A percentile compares a stretch with the other conserved stretches of the same genome.
These are phyloP conservation scores for Paramecium tetraurelia DNA, from an alignment of 73 alveolate genomes.

Conservation along the genomic window DNA sequence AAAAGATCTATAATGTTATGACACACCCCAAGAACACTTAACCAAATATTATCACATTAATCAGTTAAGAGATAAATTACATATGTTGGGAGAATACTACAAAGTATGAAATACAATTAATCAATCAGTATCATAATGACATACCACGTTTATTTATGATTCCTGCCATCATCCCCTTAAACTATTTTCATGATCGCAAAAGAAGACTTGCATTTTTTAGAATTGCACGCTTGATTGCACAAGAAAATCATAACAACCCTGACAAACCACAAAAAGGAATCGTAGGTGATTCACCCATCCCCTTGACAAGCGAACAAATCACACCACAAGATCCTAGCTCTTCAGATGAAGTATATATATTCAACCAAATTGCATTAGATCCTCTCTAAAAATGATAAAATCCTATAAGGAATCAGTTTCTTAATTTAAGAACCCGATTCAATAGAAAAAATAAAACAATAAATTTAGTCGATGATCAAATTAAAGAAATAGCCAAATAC, in stretches of 20 bases:
- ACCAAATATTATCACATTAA: conserved; percentile 6
- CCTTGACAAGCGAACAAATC: background rate
- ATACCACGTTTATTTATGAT: conserved; percentile 55
- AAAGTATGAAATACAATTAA: background rate
- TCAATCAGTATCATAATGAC: conserved; percentile 42
- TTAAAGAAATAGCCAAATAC: background rate
- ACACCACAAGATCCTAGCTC: conserved; percentile 7
- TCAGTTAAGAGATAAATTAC: conserved; percentile 35
- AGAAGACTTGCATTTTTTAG: conserved; percentile 52
- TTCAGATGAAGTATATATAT: background rate
- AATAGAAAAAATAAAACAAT: background rate
- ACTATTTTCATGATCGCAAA: conserved; percentile 43
- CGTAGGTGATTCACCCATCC: conserved; percentile 48
- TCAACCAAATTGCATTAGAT: background rate
- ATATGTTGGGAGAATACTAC: conserved; percentile 43
- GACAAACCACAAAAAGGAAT: conserved; percentile 57
- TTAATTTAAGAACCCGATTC: background rate
- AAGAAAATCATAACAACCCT: conserved; percentile 56
- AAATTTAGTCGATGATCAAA: background rate
- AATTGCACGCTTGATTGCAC: conserved; percentile 47
- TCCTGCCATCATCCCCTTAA: background rate
- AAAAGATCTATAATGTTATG: background rate
- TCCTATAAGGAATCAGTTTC: background rate
- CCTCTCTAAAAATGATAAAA: background rate
- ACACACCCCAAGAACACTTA: background rate